Conservation (phyloP, 1,284 basidiomycete species). For the Papiliotrema flavescens region DNA sequence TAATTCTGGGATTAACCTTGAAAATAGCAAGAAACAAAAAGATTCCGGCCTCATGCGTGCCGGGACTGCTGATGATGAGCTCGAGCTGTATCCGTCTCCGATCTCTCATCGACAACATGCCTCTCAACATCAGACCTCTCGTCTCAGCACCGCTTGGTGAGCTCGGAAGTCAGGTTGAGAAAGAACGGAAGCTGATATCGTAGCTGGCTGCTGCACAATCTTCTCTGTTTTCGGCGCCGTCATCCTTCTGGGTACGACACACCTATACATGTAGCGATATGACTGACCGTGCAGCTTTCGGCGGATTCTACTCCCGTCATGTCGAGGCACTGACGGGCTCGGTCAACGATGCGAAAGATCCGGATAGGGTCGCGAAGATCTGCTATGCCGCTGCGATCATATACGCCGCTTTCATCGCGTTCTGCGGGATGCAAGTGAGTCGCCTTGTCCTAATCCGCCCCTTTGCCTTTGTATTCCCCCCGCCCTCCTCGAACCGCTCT, state of each 20-base stretch:
- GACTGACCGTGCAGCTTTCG: conserved; percentile 27
- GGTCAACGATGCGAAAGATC: conserved; percentile 51
- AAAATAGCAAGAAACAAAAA: neutral
- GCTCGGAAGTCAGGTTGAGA: conserved; percentile 2
- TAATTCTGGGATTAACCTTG: neutral
- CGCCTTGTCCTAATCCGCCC: neutral
- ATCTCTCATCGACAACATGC: conserved; percentile 8
- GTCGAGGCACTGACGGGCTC: conserved; percentile 54
- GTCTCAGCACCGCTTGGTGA: conserved; percentile 50
- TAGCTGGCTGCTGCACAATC: conserved; percentile 56
- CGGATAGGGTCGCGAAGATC: conserved; percentile 49
- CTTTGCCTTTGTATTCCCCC: too few species aligned
- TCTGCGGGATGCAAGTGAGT: conserved; percentile 55
- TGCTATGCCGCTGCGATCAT: conserved; percentile 54
- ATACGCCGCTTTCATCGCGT: conserved; percentile 53
- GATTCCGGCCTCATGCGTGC: neutral
- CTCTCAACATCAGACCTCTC: conserved; percentile 43
- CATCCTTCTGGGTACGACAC: conserved; percentile 50
- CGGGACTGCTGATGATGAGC: neutral
- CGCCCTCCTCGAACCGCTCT: too few species aligned
- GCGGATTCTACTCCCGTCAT: conserved; percentile 38
- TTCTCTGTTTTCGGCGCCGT: conserved; percentile 55
- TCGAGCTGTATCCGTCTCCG: neutral
- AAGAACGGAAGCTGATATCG: conserved; percentile 7
- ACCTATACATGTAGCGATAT: neutral